Percentiles rank a stretch among this genome's conserved stretches.
Evolutionary conservation across 305 asterid species (phyloP).

Genomic region (Fraxinus angustifolia): DNA sequence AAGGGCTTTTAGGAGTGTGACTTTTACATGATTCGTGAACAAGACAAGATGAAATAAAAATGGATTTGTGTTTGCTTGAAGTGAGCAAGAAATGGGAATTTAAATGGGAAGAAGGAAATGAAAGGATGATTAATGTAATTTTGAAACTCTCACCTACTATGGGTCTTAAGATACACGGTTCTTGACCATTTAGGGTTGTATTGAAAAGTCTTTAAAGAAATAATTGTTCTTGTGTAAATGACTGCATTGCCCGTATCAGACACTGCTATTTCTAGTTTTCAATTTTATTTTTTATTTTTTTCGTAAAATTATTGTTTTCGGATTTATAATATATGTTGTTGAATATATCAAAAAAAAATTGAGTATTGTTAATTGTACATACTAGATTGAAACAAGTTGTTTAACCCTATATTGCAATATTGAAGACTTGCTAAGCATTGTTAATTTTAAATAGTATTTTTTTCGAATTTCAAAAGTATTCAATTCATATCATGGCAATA

Average conservation of each 20-base stretch:
- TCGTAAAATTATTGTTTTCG: neutral
- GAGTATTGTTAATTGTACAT: neutral
- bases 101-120: slow-evolving; percentile 27
- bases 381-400: neutral
- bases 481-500: neutral
- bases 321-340: neutral
- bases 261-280: neutral
- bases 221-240: slow-evolving; percentile 18
- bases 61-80: slow-evolving; percentile 29
- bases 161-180: slow-evolving; percentile 63
- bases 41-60: neutral
- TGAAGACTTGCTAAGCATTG: neutral
- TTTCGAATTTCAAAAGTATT: neutral
- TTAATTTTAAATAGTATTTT: neutral
- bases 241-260: neutral
- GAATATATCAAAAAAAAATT: no score
- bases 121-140: slow-evolving; percentile 22
- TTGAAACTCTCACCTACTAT: slow-evolving; percentile 63
- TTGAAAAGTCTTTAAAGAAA: slow-evolving; percentile 22
- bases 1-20: neutral
- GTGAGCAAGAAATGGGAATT: slow-evolving; percentile 40
- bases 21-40: neutral
- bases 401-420: neutral
- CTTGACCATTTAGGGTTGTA: slow-evolving; percentile 18
- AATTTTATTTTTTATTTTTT: neutral